These are phyloP conservation scores for Phytopythium kandeliae DNA, from an alignment of 352 stramenopile species.

Conservation along the genomic window DNA sequence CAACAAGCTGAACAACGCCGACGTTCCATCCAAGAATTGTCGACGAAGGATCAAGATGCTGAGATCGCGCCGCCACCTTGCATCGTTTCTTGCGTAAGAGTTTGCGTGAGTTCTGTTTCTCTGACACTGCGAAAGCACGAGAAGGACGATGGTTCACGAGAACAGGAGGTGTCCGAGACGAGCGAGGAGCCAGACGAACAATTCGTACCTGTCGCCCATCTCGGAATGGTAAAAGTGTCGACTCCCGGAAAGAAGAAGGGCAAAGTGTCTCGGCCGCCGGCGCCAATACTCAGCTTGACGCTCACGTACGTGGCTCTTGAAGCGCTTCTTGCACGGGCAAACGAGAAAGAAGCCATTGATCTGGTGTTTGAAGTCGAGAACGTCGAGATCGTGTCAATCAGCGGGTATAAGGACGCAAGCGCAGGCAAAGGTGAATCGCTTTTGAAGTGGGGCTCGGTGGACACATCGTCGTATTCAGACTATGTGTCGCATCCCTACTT, in stretches of 20 bases:
- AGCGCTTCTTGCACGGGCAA: conserved; percentile 24
- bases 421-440: conserved; percentile 25
- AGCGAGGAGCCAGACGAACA: conserved; percentile 33
- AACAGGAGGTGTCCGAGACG: conserved; percentile 11
- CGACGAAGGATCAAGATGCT: conserved; percentile 7
- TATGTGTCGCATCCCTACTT: conserved; percentile 78
- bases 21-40: conserved; percentile 9
- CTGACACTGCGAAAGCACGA: conserved; percentile 64
- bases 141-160: conserved; percentile 8
- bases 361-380: conserved; percentile 73
- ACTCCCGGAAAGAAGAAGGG: conserved; percentile 30
- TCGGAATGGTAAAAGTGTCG: conserved; percentile 70
- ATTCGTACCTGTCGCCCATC: conserved; percentile 74
- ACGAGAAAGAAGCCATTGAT: conserved; percentile 25
- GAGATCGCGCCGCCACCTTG: conserved; percentile 11
- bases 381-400: conserved; percentile 38
- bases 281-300: conserved; percentile 45
- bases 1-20: conserved; percentile 16
- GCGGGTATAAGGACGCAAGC: conserved; percentile 16
- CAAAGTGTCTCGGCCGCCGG: conserved; percentile 51
- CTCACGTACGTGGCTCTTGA: conserved; percentile 53
- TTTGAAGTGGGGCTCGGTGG: conserved; percentile 39
- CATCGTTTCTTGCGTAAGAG: conserved; percentile 37
- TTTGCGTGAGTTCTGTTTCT: conserved; percentile 49
- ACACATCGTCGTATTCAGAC: conserved; percentile 32